Base-by-base conservation (phyloP, 2,329 filamentous ascomycete species). In the Colletotrichum neosansevieriae region DNA sequence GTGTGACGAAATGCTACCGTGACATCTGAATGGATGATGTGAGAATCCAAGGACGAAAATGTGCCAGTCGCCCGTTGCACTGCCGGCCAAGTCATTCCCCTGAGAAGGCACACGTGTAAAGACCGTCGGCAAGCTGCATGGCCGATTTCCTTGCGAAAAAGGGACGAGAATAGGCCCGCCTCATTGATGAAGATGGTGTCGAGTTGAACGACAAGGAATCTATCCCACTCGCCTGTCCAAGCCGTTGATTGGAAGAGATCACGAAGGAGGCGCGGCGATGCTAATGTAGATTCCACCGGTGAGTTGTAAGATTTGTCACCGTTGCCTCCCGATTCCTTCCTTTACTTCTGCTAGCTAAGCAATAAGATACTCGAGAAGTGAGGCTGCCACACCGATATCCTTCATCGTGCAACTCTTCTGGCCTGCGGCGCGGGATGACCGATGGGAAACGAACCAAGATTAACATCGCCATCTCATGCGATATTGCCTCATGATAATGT, bases 401-500 rank as follows among this genome's bases (percentile, higher is more conserved):
- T 32, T 17, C 29, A 32, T n/a, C 29, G 49, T 21, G 34, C 29
- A 34, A 34, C 24, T 24, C 49, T 15, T 13, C 49, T 51, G 11
- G 21, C n/a, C 29, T 11, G 49, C 10, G 49, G 12, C 45, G 38
- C 12, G 45, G 15, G n/a, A 64, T 54, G 53, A n/a, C 29, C 7
- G 32, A 54, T 54, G 4, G 21, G 21, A 9, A 11, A 7, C 21
- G 24, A 54, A n/a, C 15, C 34, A 6, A 3, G 32, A 32, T 36
- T 10, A 75, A 32, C 15, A 54, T 56, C 29, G 58, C 45, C 58
- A 63, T 59, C 45, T 21, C 38, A 45, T 32, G 17, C 7, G 29
- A 42, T 42, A 58, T 67, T 17, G 57, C 51, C 67, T 67, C 58
- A 54, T 54, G 9, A 21, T 36, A 29, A 63, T 19, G n/a, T 12